A percentile compares a stretch with the other conserved stretches of the same genome.
Conservation (phyloP, 1,284 basidiomycete species). For the Austroboletus novae-zelandiae region DNA sequence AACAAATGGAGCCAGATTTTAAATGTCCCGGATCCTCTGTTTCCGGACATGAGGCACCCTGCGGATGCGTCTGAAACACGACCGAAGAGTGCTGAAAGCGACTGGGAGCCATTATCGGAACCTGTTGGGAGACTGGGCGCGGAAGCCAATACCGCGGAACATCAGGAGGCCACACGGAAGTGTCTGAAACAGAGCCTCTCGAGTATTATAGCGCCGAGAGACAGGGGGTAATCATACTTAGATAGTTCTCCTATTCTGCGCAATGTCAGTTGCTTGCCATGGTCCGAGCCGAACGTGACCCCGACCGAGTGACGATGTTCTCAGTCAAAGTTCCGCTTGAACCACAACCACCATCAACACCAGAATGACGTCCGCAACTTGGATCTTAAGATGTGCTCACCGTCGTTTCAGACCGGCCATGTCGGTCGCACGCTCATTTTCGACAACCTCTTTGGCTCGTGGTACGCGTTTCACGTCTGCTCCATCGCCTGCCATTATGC, state of each 20-base stretch:
- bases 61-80: constrained; percentile 4
- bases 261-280: neutral
- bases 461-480: constrained; percentile 13
- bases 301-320: neutral
- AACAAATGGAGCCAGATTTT: constrained; percentile 36
- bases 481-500: neutral
- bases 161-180: constrained; percentile 7
- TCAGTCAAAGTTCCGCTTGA: neutral
- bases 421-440: constrained; percentile 17
- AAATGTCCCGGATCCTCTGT: constrained; percentile 30
- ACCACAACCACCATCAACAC: neutral
- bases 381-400: constrained; percentile 7
- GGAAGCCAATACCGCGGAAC: neutral
- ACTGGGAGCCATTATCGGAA: constrained; percentile 27
- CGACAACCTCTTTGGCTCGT: constrained; percentile 15
- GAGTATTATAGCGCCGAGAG: constrained; percentile 6
- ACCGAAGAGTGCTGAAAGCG: constrained; percentile 3
- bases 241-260: too few species aligned
- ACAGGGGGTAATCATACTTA: neutral
- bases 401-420: constrained; percentile 9
- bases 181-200: constrained; percentile 28
- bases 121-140: constrained; percentile 1
- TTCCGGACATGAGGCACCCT: constrained; percentile 25
- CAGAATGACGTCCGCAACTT: constrained; percentile 2
- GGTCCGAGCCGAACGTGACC: constrained; percentile 22